A percentile compares a stretch with the other conserved stretches of the same genome.
Evolutionary conservation across 2,329 filamentous ascomycete species (phyloP).

Genomic region (Fusarium xyrophilum): DNA sequence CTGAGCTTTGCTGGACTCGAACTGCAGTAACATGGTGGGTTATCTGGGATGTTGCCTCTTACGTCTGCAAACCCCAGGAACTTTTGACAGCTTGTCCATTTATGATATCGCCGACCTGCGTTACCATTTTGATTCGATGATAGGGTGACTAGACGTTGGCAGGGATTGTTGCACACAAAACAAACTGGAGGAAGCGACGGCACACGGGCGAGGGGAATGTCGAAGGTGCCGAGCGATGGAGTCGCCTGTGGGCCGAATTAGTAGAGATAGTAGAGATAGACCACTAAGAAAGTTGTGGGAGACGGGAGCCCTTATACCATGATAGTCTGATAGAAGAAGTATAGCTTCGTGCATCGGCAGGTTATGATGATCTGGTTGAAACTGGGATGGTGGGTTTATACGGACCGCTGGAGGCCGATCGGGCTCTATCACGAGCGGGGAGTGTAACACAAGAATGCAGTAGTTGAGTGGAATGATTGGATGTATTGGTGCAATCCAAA

Average conservation of each 20-base stretch:
- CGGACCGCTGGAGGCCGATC: neutral
- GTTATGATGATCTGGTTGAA: neutral
- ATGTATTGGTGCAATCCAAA: neutral
- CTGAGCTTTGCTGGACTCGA: neutral
- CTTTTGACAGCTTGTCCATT: neutral
- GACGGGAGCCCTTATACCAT: neutral
- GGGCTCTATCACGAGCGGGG: no score
- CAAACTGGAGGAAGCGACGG: neutral
- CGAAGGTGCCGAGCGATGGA: neutral
- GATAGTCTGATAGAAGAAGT: no score
- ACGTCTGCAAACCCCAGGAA: neutral
- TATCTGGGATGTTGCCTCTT: neutral
- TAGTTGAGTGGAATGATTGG: neutral
- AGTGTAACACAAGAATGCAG: neutral
- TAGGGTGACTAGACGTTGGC: neutral
- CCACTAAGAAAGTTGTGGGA: no score
- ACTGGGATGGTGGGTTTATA: neutral
- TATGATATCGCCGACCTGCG: neutral
- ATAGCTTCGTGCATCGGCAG: neutral
- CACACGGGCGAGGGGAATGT: neutral
- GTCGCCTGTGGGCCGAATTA: neutral
- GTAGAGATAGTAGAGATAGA: no score
- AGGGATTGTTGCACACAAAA: neutral
- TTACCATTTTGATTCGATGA: neutral
- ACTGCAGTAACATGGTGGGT: neutral